A percentile compares a stretch with the other conserved stretches of the same genome.
phyloP scores from a whole-genome alignment of 176 grass and related monocot species.

The Carex littledalei region DNA sequence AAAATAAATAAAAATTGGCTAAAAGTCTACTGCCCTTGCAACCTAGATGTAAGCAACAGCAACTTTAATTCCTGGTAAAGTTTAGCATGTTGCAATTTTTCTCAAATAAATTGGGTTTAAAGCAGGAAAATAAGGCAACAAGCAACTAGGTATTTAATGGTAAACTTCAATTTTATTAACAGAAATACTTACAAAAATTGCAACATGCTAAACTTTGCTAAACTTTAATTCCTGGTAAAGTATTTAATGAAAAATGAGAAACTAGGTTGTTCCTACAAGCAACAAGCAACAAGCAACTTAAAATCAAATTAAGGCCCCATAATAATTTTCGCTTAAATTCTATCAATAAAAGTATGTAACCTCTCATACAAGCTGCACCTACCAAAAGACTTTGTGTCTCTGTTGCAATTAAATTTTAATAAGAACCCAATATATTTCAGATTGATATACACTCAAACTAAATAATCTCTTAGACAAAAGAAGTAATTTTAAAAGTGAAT shows the following conservation, averaged over 20 bases:
- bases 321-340: not conserved
- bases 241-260: not conserved
- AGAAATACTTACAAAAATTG: too few relatives aligned
- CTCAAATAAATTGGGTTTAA: not conserved
- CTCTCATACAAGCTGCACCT: not conserved
- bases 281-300: not conserved
- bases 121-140: constrained; percentile 2
- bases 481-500: not conserved
- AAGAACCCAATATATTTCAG: not conserved
- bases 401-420: not conserved
- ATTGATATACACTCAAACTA: not conserved
- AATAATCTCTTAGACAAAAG: not conserved
- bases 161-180: too few relatives aligned
- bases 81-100: constrained; percentile 11
- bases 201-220: too few relatives aligned
- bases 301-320: not conserved
- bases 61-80: not conserved
- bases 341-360: not conserved
- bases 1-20: not conserved
- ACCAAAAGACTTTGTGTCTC: not conserved
- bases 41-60: not conserved
- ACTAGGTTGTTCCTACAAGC: not conserved
- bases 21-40: not conserved
- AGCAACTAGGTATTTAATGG: too few relatives aligned
- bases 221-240: not conserved